Conservation (phyloP, 2,329 filamentous ascomycete species). For the Phaeosphaeria sp. region DNA sequence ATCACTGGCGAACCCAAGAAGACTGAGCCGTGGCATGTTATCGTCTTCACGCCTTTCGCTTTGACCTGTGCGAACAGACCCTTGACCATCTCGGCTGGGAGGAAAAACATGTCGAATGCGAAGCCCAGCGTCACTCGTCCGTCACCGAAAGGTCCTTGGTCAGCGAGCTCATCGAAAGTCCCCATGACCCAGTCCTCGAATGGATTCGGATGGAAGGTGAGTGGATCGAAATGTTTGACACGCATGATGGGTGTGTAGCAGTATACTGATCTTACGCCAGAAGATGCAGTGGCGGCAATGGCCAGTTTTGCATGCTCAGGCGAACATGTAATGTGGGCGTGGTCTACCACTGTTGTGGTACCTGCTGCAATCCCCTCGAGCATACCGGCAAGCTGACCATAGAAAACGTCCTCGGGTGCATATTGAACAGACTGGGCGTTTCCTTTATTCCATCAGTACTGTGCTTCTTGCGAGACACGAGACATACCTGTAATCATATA, state of each 20-base stretch:
- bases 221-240: conserved; percentile 53
- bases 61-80: conserved; percentile 48
- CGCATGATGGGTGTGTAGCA: conserved; percentile 45
- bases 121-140: conserved; percentile 52
- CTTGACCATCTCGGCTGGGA: conserved; percentile 47
- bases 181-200: conserved; percentile 55
- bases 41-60: conserved; percentile 46
- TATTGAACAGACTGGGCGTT: conserved; percentile 46
- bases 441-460: conserved; percentile 50
- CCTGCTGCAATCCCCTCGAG: conserved; percentile 61
- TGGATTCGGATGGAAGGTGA: conserved; percentile 53
- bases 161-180: conserved; percentile 45
- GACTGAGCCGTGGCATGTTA: conserved; percentile 50
- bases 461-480: conserved; percentile 30
- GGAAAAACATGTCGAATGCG: conserved; percentile 53
- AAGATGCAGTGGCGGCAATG: conserved; percentile 51
- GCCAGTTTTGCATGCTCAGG: conserved; percentile 33
- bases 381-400: conserved; percentile 48
- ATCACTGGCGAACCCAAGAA: conserved; percentile 14
- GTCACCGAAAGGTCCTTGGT: conserved; percentile 24
- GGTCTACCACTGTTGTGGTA: conserved; percentile 61
- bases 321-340: conserved; percentile 58
- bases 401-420: conserved; percentile 32
- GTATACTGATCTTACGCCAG: conserved; percentile 57
- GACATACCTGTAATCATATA: conserved; percentile 49